phyloP scores from a whole-genome alignment of 2,329 filamentous ascomycete species.

The Atkinsonella hypoxylon region DNA sequence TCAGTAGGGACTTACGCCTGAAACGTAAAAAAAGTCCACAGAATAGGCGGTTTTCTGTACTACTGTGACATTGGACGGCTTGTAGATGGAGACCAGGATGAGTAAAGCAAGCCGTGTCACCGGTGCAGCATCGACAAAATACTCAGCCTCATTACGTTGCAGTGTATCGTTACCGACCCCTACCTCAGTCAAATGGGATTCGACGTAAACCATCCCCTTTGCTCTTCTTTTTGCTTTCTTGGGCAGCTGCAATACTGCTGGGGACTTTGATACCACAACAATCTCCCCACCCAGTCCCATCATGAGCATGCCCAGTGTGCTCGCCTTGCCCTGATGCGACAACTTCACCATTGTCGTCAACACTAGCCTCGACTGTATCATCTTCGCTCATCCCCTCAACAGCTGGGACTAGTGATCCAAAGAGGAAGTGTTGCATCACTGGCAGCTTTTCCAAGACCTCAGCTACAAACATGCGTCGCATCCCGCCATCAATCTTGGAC shows the following conservation, averaged over 20 bases:
- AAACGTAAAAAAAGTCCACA: too few relatives aligned
- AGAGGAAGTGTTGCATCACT: conserved; percentile 98
- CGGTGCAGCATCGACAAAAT: background rate
- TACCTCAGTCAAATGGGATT: conserved; percentile 64
- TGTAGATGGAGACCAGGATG: too few relatives aligned
- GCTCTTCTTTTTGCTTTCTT: conserved; percentile 71
- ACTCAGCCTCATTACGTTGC: background rate
- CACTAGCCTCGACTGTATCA: conserved; percentile 32
- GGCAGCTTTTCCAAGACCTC: conserved; percentile 89
- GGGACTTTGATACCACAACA: conserved; percentile 98
- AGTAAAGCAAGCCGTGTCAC: too few relatives aligned
- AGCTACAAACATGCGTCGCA: conserved; percentile 92
- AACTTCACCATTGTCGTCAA: conserved; percentile 40
- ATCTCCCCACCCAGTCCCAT: conserved; percentile 73
- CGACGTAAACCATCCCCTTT: conserved; percentile 50
- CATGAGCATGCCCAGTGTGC: conserved; percentile 49
- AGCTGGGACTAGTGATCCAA: conserved; percentile 74
- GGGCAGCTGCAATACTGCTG: conserved; percentile 80
- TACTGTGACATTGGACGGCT: too few relatives aligned
- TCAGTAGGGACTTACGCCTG: too few relatives aligned
- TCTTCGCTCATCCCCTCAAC: conserved; percentile 68
- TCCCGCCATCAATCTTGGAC: conserved; percentile 85
- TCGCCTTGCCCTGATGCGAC: conserved; percentile 30
- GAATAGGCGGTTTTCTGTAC: too few relatives aligned
- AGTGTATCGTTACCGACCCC: background rate